A percentile compares a stretch with the other conserved stretches of the same genome.
phyloP scores from a whole-genome alignment of 2,329 filamentous ascomycete species.

The Cyclaneusma minus region DNA sequence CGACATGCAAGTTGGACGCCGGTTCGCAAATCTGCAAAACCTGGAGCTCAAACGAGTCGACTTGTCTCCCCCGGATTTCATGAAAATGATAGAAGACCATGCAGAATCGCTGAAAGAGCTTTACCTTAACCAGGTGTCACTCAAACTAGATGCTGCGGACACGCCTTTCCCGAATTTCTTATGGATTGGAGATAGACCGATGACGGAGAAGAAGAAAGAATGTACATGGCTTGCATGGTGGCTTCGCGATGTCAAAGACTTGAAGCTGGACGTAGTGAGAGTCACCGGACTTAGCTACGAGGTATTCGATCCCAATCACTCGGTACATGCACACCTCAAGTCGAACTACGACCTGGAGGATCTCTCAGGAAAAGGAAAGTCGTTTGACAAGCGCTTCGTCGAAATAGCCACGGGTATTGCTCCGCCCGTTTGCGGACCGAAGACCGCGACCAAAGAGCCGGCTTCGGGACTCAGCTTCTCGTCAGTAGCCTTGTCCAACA shows the following conservation, averaged over 20 bases:
- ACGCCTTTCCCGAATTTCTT: too few relatives aligned
- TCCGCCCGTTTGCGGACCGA: background rate
- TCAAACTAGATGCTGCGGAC: constrained; percentile 14
- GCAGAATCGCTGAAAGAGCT: constrained; percentile 16
- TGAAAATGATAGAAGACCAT: constrained; percentile 13
- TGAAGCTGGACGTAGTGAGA: constrained; percentile 14
- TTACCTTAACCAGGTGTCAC: constrained; percentile 17
- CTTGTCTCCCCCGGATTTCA: constrained; percentile 11
- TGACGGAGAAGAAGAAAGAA: constrained; percentile 5
- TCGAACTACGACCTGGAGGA: constrained; percentile 16
- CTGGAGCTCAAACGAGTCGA: constrained; percentile 19
- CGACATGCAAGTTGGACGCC: constrained; percentile 3
- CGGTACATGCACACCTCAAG: constrained; percentile 4
- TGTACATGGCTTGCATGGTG: constrained; percentile 15
- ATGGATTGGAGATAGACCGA: constrained; percentile 15
- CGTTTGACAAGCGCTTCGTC: constrained; percentile 19
- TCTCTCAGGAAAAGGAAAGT: constrained; percentile 8
- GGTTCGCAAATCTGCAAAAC: constrained; percentile 10
- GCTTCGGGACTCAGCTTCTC: background rate
- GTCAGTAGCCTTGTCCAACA: background rate
- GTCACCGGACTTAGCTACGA: constrained; percentile 19
- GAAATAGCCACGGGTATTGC: constrained; percentile 12
- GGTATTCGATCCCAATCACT: constrained; percentile 11
- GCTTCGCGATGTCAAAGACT: constrained; percentile 10
- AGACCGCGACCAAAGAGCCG: constrained; percentile 1